These are phyloP conservation scores for Hypoxylon lienhwacheense DNA, from an alignment of 495 filamentous ascomycete genomes.

Conservation along the genomic window DNA sequence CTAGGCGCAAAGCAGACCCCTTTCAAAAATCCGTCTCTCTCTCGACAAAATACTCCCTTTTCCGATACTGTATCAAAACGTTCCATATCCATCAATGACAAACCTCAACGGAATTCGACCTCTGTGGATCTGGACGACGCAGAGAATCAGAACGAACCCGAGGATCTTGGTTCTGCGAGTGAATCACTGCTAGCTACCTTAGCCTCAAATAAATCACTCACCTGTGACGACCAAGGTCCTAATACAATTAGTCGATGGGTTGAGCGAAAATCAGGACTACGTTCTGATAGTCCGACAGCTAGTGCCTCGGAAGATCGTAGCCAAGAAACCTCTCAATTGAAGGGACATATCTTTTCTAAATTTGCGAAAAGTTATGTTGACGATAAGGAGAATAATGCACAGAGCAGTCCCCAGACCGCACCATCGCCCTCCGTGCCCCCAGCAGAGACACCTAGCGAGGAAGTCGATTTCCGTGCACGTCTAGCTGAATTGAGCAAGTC, in stretches of 20 bases:
- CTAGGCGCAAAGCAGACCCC: slow-evolving; percentile 57
- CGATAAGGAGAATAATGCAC: background rate
- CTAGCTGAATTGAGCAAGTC: slow-evolving; percentile 22
- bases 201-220: slow-evolving; percentile 23
- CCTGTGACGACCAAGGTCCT: slow-evolving; percentile 26
- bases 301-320: slow-evolving; percentile 2
- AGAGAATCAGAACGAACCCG: slow-evolving; percentile 34
- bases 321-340: slow-evolving; percentile 1
- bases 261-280: slow-evolving; percentile 37
- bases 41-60: slow-evolving; percentile 30
- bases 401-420: background rate
- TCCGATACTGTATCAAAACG: slow-evolving; percentile 23
- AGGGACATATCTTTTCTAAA: slow-evolving; percentile 7
- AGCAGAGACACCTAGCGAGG: slow-evolving; percentile 11
- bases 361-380: slow-evolving; percentile 19
- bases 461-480: slow-evolving; percentile 27
- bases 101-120: slow-evolving; percentile 14
- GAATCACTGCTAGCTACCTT: background rate
- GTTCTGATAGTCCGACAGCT: slow-evolving; percentile 10
- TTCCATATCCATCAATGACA: slow-evolving; percentile 26
- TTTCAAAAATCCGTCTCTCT: slow-evolving; percentile 59
- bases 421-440: slow-evolving; percentile 2
- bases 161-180: slow-evolving; percentile 4
- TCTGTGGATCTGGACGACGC: slow-evolving; percentile 6
- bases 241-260: slow-evolving; percentile 42